A percentile compares a stretch with the other conserved stretches of the same genome.
phyloP scores from a whole-genome alignment of 2,329 filamentous ascomycete genomes.

The Harringtonia lauricola region DNA sequence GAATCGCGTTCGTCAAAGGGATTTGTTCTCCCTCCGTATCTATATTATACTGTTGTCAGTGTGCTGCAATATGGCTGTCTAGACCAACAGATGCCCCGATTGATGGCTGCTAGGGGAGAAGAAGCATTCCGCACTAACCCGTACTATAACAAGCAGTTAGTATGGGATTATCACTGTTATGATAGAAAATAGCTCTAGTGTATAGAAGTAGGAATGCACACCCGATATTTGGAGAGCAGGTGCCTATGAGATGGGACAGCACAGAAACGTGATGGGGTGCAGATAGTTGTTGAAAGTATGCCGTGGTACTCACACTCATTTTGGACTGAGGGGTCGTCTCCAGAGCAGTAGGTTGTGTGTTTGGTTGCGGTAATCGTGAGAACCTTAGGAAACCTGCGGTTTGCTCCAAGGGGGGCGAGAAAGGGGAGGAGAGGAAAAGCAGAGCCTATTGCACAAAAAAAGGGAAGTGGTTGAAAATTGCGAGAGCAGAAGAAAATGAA shows the following conservation, averaged over 20 bases:
- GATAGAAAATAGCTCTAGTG: constrained; percentile 6
- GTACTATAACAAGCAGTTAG: constrained; percentile 39
- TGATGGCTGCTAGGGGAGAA: too few species aligned
- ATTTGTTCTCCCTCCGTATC: constrained; percentile 44
- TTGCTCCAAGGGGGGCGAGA: background rate
- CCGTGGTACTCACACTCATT: too few species aligned
- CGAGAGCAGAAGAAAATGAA: constrained; percentile 3
- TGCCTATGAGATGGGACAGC: background rate
- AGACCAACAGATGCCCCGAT: background rate
- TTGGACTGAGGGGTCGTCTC: too few species aligned
- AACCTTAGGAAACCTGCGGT: too few species aligned
- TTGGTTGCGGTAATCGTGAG: background rate
- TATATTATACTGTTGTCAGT: constrained; percentile 18
- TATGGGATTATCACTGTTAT: constrained; percentile 1
- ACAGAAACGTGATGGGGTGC: constrained; percentile 1
- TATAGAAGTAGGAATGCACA: too few species aligned
- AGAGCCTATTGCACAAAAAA: background rate
- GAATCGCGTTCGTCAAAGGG: constrained; percentile 46
- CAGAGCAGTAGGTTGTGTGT: too few species aligned
- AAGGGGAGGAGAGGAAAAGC: background rate
- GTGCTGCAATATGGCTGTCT: background rate
- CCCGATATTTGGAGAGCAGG: too few species aligned
- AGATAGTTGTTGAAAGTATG: too few species aligned
- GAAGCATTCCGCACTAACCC: constrained; percentile 32
- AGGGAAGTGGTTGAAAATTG: background rate